Conservation (phyloP, 2,329 filamentous ascomycete genomes). For the Teratosphaeria gauchensis region DNA sequence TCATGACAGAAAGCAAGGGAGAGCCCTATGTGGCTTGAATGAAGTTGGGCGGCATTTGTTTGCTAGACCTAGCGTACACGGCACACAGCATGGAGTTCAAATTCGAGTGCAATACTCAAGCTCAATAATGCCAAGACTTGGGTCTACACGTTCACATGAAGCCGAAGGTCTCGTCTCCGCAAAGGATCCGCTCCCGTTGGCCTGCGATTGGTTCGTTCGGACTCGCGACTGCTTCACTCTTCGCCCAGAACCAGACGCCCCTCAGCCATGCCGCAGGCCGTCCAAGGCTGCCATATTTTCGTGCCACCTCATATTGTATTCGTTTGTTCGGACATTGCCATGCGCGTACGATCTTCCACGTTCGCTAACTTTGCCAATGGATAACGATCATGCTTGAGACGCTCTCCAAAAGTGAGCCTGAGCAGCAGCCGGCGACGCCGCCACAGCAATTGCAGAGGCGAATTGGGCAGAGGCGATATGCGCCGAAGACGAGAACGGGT, state of each 20-base stretch:
- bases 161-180: neutral
- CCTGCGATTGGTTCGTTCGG: neutral
- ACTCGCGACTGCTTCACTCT: neutral
- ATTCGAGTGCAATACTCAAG: no score
- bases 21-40: no score
- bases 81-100: no score
- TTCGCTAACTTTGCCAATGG: neutral
- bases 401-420: neutral
- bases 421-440: neutral
- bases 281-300: neutral
- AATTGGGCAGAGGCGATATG: neutral
- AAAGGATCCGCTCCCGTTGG: neutral
- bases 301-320: neutral
- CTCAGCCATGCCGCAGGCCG: neutral
- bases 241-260: neutral
- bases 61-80: no score
- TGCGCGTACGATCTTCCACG: neutral
- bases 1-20: no score
- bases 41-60: no score
- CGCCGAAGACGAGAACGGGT: conserved; percentile 6
- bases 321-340: neutral
- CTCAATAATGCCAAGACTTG: neutral
- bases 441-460: neutral
- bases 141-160: neutral
- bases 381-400: neutral